Evolutionary conservation across 768 basidiomycete genomes (phyloP).

Genomic region (Rubroboletus satanas): DNA sequence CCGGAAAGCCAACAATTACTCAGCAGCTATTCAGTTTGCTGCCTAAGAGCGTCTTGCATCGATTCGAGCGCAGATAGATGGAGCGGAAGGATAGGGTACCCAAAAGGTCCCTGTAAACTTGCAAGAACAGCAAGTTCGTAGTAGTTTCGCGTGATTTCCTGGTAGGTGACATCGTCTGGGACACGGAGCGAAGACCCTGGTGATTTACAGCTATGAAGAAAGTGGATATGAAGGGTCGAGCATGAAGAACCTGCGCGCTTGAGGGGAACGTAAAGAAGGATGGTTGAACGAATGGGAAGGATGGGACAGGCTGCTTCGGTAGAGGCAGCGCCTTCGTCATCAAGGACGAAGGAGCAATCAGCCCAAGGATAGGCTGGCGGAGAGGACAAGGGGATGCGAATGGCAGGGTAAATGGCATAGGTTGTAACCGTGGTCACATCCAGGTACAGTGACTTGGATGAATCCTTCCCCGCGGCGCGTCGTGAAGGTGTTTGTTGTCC

Average conservation of each 20-base stretch:
- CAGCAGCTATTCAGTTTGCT: conserved; percentile 22
- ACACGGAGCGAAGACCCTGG: conserved; percentile 36
- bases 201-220: conserved; percentile 50
- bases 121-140: conserved; percentile 67
- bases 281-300: conserved; percentile 54
- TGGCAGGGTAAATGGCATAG: conserved; percentile 46
- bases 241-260: conserved; percentile 37
- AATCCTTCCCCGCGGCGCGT: conserved; percentile 30
- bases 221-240: conserved; percentile 57
- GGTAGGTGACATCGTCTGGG: conserved; percentile 32
- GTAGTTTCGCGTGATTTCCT: conserved; percentile 65
- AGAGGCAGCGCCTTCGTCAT: conserved; percentile 23
- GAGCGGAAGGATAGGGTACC: conserved; percentile 58
- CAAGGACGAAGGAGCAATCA: conserved; percentile 32
- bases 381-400: conserved; percentile 41
- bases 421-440: conserved; percentile 40
- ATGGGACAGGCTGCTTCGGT: conserved; percentile 37
- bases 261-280: conserved; percentile 53
- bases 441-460: conserved; percentile 29
- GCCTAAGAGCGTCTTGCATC: conserved; percentile 45
- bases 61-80: conserved; percentile 71
- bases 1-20: background rate
- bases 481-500: conserved; percentile 26
- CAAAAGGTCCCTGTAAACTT: conserved; percentile 38
- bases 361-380: conserved; percentile 29